A percentile compares a stretch with the other conserved stretches of the same genome.
Conservation (phyloP, 106 monocot genomes). For the Platanthera zijinensis region DNA sequence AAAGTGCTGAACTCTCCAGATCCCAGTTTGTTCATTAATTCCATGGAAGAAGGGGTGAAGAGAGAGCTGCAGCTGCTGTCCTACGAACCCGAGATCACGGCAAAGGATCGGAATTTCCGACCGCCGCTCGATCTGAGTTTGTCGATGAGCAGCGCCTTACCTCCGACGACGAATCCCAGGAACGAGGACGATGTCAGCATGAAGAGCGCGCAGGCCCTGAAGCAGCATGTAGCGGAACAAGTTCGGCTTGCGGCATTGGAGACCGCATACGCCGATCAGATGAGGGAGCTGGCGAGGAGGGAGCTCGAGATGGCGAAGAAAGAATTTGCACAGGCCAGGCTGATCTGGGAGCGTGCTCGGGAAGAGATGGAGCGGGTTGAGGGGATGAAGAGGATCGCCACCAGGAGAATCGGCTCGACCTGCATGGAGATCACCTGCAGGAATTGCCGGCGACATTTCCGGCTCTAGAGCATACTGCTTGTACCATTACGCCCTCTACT, state of each 20-base stretch:
- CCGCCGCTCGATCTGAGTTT: conserved; percentile 47
- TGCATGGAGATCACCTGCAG: conserved; percentile 69
- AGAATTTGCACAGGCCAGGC: conserved; percentile 59
- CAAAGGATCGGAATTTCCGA: background rate
- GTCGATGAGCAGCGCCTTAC: conserved; percentile 37
- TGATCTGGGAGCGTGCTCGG: conserved; percentile 58
- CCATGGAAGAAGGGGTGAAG: background rate
- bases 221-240: conserved; percentile 51
- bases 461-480: conserved; percentile 9
- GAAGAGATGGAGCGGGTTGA: conserved; percentile 73
- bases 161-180: conserved; percentile 9
- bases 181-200: conserved; percentile 14
- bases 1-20: too few relatives aligned
- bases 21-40: background rate
- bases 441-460: conserved; percentile 53
- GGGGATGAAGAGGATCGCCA: conserved; percentile 60
- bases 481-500: background rate
- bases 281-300: conserved; percentile 52
- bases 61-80: background rate
- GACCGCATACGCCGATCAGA: conserved; percentile 53
- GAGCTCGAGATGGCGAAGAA: conserved; percentile 73
- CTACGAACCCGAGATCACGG: background rate
- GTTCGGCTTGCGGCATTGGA: conserved; percentile 47
- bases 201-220: conserved; percentile 28
- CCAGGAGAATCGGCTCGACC: conserved; percentile 27